Conservation (phyloP, 306 rosid species). For the Citrullus amarus region DNA sequence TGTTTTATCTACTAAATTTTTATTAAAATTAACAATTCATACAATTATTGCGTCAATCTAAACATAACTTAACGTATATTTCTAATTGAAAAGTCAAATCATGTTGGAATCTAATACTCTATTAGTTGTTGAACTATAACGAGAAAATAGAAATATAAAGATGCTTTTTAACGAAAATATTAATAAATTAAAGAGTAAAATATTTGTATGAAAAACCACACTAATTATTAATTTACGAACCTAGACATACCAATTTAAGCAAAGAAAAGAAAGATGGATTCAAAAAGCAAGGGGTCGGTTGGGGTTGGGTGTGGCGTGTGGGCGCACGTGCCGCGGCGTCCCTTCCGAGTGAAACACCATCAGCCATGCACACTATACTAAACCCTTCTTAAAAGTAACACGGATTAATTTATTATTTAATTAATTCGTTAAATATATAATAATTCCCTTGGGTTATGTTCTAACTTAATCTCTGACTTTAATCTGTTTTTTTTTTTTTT, state of each 20-base stretch:
- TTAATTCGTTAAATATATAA: too few relatives aligned
- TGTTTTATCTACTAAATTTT: too few relatives aligned
- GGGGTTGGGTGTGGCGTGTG: background rate
- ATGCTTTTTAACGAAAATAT: background rate
- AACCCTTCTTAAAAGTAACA: background rate
- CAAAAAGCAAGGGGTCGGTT: background rate
- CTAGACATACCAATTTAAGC: background rate
- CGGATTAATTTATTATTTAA: background rate
- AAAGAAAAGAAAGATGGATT: background rate
- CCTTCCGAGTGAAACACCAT: background rate
- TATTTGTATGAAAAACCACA: background rate
- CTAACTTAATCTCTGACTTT: too few relatives aligned
- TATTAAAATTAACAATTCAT: too few relatives aligned
- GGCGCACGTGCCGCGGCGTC: conserved; percentile 7
- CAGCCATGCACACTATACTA: background rate
- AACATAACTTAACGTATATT: too few relatives aligned
- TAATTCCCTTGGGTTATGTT: too few relatives aligned
- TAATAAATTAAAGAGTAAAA: background rate
- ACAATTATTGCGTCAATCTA: too few relatives aligned
- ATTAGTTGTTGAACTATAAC: too few relatives aligned
- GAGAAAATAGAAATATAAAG: too few relatives aligned
- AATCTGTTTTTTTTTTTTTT: too few relatives aligned
- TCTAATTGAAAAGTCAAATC: too few relatives aligned
- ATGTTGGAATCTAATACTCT: too few relatives aligned
- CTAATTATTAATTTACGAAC: background rate